Percentiles rank a stretch among this genome's conserved stretches.
Conservation (phyloP, 1,139 yeast species). For the Candida sp. region DNA sequence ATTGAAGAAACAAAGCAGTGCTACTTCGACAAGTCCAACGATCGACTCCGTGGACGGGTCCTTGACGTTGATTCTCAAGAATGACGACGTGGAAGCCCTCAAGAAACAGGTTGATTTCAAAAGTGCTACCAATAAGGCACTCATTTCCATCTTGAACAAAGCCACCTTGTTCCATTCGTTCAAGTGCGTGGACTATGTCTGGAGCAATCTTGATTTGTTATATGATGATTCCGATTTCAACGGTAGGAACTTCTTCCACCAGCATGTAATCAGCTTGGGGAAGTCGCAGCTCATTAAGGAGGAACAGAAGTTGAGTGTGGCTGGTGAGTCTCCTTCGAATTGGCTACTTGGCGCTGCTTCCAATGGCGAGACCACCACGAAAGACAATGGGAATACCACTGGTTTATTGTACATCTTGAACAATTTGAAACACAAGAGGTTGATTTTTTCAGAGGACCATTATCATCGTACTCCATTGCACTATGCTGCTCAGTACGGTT, state of each 20-base stretch:
- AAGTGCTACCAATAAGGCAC: constrained; percentile 39
- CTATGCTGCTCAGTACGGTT: constrained; percentile 89
- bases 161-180: constrained; percentile 57
- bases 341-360: constrained; percentile 22
- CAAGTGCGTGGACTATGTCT: constrained; percentile 59
- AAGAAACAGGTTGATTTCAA: constrained; percentile 21
- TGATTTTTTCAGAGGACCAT: constrained; percentile 71
- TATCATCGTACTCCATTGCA: constrained; percentile 88
- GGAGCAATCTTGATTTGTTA: constrained; percentile 30
- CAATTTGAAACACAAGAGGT: constrained; percentile 41
- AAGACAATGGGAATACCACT: constrained; percentile 17
- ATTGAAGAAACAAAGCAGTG: not conserved
- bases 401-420: constrained; percentile 27
- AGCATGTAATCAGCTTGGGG: constrained; percentile 78
- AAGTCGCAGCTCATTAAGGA: constrained; percentile 43
- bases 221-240: constrained; percentile 74
- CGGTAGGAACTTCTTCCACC: constrained; percentile 86
- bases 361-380: constrained; percentile 13
- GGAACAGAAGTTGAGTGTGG: constrained; percentile 23
- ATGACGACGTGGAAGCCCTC: constrained; percentile 50
- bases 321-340: constrained; percentile 38
- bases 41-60: constrained; percentile 5
- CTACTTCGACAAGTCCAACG: not conserved
- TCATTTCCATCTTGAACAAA: constrained; percentile 63
- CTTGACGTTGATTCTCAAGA: constrained; percentile 34